Conservation (phyloP, 169 alveolate genomes). For the Perkinsus chesapeaki region DNA sequence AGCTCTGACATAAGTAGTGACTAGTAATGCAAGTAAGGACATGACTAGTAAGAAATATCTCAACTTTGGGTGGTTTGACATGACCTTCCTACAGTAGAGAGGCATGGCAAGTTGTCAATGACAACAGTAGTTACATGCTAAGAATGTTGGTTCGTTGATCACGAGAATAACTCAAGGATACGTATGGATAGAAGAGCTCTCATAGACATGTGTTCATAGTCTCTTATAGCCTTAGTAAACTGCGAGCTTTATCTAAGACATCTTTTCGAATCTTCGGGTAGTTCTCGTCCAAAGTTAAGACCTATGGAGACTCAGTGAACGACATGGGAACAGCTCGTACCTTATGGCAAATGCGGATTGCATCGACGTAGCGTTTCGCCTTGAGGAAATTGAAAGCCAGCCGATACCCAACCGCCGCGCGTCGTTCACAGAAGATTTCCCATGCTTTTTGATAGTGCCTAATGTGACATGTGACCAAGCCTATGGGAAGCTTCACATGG, state of each 20-base stretch:
- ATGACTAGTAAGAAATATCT: no score
- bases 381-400: conserved; percentile 73
- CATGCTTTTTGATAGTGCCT: conserved; percentile 17
- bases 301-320: background rate
- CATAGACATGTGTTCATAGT: no score
- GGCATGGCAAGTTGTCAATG: no score
- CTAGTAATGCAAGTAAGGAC: no score
- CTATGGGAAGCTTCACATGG: conserved; percentile 59
- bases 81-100: no score
- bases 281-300: conserved; percentile 61
- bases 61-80: no score
- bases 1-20: no score
- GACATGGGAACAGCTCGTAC: background rate
- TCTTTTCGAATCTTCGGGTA: conserved; percentile 69
- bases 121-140: no score
- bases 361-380: conserved; percentile 61
- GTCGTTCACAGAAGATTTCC: conserved; percentile 3
- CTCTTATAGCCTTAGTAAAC: background rate
- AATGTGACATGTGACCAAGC: background rate
- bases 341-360: conserved; percentile 67
- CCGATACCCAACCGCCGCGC: conserved; percentile 70
- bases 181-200: no score
- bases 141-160: no score
- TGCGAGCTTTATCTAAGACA: conserved; percentile 52
- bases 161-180: no score